Evolutionary conservation across 148 eudicot genomes (phyloP).

Genomic region (Fagopyrum tataricum): DNA sequence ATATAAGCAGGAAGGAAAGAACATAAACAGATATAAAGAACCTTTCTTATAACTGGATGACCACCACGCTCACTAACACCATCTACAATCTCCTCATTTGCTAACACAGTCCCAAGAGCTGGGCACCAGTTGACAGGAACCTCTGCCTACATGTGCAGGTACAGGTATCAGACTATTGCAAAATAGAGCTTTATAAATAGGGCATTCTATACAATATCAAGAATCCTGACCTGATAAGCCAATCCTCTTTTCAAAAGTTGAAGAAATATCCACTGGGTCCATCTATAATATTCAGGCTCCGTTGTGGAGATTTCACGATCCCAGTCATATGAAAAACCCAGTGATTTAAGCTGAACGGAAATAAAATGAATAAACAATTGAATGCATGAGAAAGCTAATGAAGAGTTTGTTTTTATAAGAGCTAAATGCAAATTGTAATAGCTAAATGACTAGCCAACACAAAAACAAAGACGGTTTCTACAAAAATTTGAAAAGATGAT

Average conservation of each 20-base stretch:
- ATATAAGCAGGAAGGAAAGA: slow-evolving; percentile 9
- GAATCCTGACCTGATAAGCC: slow-evolving; percentile 75
- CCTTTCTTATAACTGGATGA: slow-evolving; percentile 96
- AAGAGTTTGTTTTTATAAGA: not conserved
- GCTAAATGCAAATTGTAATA: not conserved
- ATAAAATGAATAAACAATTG: slow-evolving; percentile 13
- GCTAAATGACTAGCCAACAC: not conserved
- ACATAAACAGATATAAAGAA: slow-evolving; percentile 24
- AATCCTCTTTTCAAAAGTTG: slow-evolving; percentile 90
- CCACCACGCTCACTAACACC: slow-evolving; percentile 99
- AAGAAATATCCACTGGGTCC: slow-evolving; percentile 99
- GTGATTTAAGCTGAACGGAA: slow-evolving; percentile 70
- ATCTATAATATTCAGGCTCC: slow-evolving; percentile 88
- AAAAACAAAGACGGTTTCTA: not conserved
- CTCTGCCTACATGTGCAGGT: slow-evolving; percentile 53
- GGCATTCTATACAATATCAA: not conserved
- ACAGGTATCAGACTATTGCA: not conserved
- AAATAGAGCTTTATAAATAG: not conserved
- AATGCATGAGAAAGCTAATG: slow-evolving; percentile 2
- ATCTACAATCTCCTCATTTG: slow-evolving; percentile 96
- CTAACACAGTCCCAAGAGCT: slow-evolving; percentile 97
- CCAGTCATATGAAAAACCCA: slow-evolving; percentile 99
- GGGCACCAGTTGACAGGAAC: slow-evolving; percentile 99
- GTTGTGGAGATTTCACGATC: slow-evolving; percentile 99
- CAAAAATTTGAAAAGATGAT: not conserved